Percentiles rank a stretch among this genome's conserved stretches.
Evolutionary conservation across 2,329 filamentous ascomycete species (phyloP).

Genomic region (Colletotrichum musae): DNA sequence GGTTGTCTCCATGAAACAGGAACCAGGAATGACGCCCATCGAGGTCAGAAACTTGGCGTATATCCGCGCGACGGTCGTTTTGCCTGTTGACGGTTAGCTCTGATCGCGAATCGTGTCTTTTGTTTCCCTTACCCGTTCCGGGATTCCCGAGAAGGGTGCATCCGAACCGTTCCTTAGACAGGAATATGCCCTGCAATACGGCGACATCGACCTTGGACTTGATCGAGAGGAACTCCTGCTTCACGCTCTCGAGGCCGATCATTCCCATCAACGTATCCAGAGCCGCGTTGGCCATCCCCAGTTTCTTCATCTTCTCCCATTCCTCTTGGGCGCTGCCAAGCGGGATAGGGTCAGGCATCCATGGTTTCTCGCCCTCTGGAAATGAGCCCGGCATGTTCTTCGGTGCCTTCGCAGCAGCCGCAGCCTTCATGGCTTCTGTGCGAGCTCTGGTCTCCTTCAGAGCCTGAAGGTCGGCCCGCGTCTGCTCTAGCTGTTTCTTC

Average conservation of each 20-base stretch:
- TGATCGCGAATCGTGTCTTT: no score
- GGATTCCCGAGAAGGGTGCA: constrained; percentile 79
- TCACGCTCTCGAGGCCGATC: constrained; percentile 80
- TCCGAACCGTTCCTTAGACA: constrained; percentile 73
- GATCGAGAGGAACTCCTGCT: constrained; percentile 72
- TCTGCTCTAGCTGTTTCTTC: constrained; percentile 59
- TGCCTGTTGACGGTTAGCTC: constrained; percentile 54
- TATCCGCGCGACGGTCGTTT: constrained; percentile 82
- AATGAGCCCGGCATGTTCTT: not conserved
- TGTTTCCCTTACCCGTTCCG: constrained; percentile 70
- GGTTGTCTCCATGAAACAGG: constrained; percentile 75
- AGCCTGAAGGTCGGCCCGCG: constrained; percentile 60
- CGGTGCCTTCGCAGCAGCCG: constrained; percentile 19
- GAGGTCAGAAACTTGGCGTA: constrained; percentile 77
- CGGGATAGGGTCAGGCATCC: not conserved
- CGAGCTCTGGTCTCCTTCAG: constrained; percentile 52
- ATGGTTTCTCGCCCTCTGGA: no score
- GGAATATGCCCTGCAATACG: constrained; percentile 68
- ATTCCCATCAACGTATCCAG: constrained; percentile 78
- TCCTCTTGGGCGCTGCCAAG: constrained; percentile 60
- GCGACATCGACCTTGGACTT: constrained; percentile 75
- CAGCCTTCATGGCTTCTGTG: constrained; percentile 35
- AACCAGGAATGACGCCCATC: constrained; percentile 74
- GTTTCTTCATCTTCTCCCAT: constrained; percentile 74
- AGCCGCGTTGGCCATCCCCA: constrained; percentile 64